Base-by-base conservation (phyloP, 2,329 filamentous ascomycete genomes). In the Dothideomycetes sp. region DNA sequence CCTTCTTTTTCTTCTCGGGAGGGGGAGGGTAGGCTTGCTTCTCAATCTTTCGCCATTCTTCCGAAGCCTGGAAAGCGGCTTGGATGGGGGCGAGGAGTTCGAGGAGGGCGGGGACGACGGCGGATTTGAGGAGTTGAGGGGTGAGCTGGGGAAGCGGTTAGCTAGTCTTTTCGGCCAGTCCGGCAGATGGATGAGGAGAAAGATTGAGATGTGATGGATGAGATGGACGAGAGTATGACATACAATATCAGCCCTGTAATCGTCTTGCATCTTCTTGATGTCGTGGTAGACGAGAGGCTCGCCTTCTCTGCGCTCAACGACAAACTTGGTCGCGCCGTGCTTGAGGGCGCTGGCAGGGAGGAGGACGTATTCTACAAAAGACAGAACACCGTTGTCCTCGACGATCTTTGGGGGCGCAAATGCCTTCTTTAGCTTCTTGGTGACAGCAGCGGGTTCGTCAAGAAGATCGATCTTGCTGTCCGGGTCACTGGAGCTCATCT, bases 401-500 rank as follows among this genome's bases (percentile, higher is more conserved):
- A 84, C 71, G 18, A 81, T 70, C 53, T 78, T 77, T 22, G 87
- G 87, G 12, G 77, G 75, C 16, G 83, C 84, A 46, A 81, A 76
- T 0, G 89, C 87, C 62, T 95, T 95, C 56, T 79, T 79, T 38
- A 94, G 69, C 70, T 94, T 94, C 69, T 82, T 86, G 50, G 72
- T 68, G 11, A 96, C 81, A 2, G 66, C 63, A 0, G 93, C 85
- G 0, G 82, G 67, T 0, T 73, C 49, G 55, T 96, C 91, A 14
- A 96, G 74, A n/a, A 96, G 71, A 56, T 96, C 91, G 49, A 96
- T 93, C 65, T 95, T 95, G 55, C 78, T 84, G 60, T 88, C 81
- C 51, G 65, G 63, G 50, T 84, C 81, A 43, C 76, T 73, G 15
- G 69, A 61, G 45, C 64, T 69, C 86, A 94, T 94, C 69, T 95